A percentile compares a stretch with the other conserved stretches of the same genome.
phyloP scores from a whole-genome alignment of 306 rosid genomes.

The Ammopiptanthus mongolicus region DNA sequence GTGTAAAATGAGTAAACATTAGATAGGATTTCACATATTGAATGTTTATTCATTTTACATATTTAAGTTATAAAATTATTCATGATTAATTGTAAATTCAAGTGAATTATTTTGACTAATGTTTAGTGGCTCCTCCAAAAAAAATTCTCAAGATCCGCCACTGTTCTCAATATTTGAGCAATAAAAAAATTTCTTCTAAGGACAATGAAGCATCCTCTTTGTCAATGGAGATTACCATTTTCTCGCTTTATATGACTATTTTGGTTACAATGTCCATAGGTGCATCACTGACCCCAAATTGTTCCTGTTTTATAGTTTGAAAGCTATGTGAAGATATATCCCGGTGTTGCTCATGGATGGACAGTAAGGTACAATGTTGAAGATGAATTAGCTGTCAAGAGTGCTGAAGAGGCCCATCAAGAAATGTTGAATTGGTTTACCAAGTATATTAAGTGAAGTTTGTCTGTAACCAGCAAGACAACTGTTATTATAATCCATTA shows the following conservation, averaged over 20 bases:
- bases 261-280: not conserved
- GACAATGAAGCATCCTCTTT: not conserved
- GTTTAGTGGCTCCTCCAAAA: no score
- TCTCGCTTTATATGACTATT: not conserved
- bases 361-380: slow-evolving; percentile 39
- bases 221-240: not conserved
- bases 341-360: slow-evolving; percentile 54
- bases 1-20: no score
- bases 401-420: slow-evolving; percentile 49
- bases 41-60: no score
- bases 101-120: no score
- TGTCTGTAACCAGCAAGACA: not conserved
- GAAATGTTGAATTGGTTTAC: slow-evolving; percentile 44
- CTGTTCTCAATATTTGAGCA: not conserved
- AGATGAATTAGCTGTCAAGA: slow-evolving; percentile 34
- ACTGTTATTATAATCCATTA: not conserved
- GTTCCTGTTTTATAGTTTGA: slow-evolving; percentile 26
- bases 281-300: not conserved
- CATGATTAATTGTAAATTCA: no score
- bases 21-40: no score
- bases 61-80: no score
- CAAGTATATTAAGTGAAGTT: slow-evolving; percentile 26
- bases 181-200: not conserved
- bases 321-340: slow-evolving; percentile 41
- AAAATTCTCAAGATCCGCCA: no score